Evolutionary conservation across 1,139 yeast species (phyloP).

Genomic region (Magnusiomyces magnusii): DNA sequence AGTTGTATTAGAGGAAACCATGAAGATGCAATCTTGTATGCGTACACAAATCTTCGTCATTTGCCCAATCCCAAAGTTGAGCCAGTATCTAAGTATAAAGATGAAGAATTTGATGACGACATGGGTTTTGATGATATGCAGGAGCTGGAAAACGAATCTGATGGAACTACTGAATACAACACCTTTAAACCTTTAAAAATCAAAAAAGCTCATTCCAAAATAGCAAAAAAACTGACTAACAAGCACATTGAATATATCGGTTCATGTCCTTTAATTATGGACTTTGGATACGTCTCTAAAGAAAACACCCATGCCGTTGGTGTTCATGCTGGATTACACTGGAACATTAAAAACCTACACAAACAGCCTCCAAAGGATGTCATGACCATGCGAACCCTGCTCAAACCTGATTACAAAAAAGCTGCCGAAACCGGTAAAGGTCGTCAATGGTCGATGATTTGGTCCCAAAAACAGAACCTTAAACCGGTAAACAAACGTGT

Average conservation of each 20-base stretch:
- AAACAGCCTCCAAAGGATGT: conserved; percentile 56
- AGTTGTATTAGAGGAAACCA: conserved; percentile 86
- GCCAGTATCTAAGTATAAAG: conserved; percentile 6
- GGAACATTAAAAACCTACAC: conserved; percentile 46
- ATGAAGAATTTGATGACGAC: neutral
- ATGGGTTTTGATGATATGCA: neutral
- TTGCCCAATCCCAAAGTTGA: conserved; percentile 33
- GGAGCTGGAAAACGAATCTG: conserved; percentile 2
- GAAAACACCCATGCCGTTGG: conserved; percentile 48
- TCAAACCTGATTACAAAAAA: conserved; percentile 49
- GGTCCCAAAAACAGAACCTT: conserved; percentile 44
- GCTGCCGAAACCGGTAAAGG: conserved; percentile 49
- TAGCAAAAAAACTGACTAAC: conserved; percentile 54
- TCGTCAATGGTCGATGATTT: conserved; percentile 54
- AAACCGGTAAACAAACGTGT: conserved; percentile 26
- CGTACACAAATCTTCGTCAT: conserved; percentile 54
- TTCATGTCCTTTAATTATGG: conserved; percentile 55
- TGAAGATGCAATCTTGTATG: conserved; percentile 56
- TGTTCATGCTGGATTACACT: conserved; percentile 70
- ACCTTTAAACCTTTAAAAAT: neutral
- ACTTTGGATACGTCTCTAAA: conserved; percentile 54
- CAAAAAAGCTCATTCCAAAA: conserved; percentile 40
- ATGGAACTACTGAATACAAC: conserved; percentile 16
- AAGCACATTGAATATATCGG: conserved; percentile 53
- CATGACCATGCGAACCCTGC: conserved; percentile 52